Percentiles rank a stretch among this genome's conserved stretches.
Evolutionary conservation across 352 stramenopile genomes (phyloP).

Genomic region (Thalassiosira exigua): DNA sequence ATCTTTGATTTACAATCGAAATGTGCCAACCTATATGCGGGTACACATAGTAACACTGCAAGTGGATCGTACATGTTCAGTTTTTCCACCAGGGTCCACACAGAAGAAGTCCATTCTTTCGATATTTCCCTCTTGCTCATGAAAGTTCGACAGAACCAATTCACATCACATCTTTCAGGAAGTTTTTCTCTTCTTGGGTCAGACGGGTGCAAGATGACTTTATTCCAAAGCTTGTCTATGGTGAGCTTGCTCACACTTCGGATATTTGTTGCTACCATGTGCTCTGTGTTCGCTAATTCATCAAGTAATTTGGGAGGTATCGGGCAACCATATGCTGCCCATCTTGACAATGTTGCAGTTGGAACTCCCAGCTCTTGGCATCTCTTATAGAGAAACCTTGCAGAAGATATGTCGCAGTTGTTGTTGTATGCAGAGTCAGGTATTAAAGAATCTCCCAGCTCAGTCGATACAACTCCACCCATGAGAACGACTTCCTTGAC

Average conservation of each 20-base stretch:
- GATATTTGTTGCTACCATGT: slow-evolving; percentile 65
- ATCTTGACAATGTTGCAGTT: slow-evolving; percentile 61
- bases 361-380: slow-evolving; percentile 63
- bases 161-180: slow-evolving; percentile 56
- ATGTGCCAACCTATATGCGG: slow-evolving; percentile 48
- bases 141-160: slow-evolving; percentile 66
- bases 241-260: slow-evolving; percentile 54
- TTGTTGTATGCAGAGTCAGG: slow-evolving; percentile 70
- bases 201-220: slow-evolving; percentile 51
- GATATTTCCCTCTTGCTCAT: slow-evolving; percentile 49
- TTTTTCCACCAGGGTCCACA: slow-evolving; percentile 63
- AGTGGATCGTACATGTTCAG: slow-evolving; percentile 72
- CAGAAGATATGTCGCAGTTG: slow-evolving; percentile 59
- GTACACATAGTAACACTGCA: slow-evolving; percentile 56
- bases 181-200: slow-evolving; percentile 62
- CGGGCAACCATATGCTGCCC: slow-evolving; percentile 60
- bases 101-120: slow-evolving; percentile 45
- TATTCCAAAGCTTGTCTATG: slow-evolving; percentile 67
- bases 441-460: slow-evolving; percentile 47
- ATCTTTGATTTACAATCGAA: slow-evolving; percentile 55
- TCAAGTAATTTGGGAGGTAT: slow-evolving; percentile 57
- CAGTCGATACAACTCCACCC: slow-evolving; percentile 53
- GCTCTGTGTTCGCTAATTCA: slow-evolving; percentile 56
- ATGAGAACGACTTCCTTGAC: slow-evolving; percentile 65
- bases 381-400: slow-evolving; percentile 57